Evolutionary conservation across 2,329 filamentous ascomycete species (phyloP).

Genomic region (Colletotrichum falcatum): DNA sequence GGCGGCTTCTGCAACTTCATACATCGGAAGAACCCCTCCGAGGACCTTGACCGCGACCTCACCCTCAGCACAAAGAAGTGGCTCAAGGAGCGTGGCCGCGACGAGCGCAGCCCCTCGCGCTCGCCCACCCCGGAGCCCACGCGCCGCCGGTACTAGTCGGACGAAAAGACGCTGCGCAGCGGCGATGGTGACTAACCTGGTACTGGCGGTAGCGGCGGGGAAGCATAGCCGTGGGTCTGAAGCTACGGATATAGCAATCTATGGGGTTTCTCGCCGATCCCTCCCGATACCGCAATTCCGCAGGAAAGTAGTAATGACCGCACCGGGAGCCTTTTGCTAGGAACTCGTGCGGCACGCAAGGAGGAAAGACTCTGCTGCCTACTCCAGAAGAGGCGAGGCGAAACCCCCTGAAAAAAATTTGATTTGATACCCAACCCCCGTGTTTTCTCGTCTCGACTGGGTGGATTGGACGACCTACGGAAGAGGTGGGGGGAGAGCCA

Average conservation of each 20-base stretch:
- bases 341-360: neutral
- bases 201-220: neutral
- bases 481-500: constrained; percentile 8
- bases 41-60: constrained; percentile 90
- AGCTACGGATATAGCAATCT: neutral
- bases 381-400: neutral
- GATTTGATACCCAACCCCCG: constrained; percentile 15
- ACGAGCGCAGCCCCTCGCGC: constrained; percentile 83
- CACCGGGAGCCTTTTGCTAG: neutral
- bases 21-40: constrained; percentile 92
- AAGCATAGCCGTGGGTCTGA: neutral
- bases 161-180: too few species aligned
- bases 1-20: constrained; percentile 99
- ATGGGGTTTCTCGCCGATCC: neutral
- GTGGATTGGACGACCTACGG: constrained; percentile 1
- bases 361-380: neutral
- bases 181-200: neutral
- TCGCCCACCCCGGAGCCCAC: constrained; percentile 90
- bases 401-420: neutral
- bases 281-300: neutral
- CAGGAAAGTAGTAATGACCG: neutral
- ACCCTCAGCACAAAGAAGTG: constrained; percentile 95
- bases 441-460: neutral
- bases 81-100: constrained; percentile 85
- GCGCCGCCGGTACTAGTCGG: constrained; percentile 73